A percentile compares a stretch with the other conserved stretches of the same genome.
These are phyloP conservation scores for Porodaedalea pini DNA, from an alignment of 1,284 basidiomycete species.

Conservation along the genomic window DNA sequence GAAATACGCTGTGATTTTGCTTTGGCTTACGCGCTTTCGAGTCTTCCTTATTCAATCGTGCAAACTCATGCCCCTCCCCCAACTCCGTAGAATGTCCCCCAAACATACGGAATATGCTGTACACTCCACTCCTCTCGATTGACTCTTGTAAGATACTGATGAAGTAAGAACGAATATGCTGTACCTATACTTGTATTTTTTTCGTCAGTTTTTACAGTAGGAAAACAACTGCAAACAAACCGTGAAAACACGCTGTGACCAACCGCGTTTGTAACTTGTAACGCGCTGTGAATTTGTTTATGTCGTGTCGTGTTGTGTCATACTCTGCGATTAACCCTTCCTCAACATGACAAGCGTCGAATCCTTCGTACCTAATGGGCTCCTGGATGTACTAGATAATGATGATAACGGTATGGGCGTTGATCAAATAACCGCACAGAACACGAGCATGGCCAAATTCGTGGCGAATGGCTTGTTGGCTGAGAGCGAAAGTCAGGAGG, in stretches of 20 bases:
- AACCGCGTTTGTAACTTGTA: constrained; percentile 1
- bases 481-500: constrained; percentile 4
- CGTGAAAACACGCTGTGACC: neutral
- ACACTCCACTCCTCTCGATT: no score
- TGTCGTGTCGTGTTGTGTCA: neutral
- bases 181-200: no score
- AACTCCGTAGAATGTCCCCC: neutral
- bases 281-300: neutral
- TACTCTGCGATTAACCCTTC: neutral
- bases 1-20: constrained; percentile 8
- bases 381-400: neutral
- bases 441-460: neutral
- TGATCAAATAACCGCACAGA: neutral
- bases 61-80: neutral
- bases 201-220: no score
- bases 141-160: no score
- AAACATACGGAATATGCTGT: neutral
- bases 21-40: neutral
- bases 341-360: constrained; percentile 6
- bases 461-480: constrained; percentile 8
- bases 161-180: no score
- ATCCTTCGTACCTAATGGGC: neutral
- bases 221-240: no score
- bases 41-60: no score
- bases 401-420: neutral